Base-by-base conservation (phyloP, 2,329 filamentous ascomycete genomes). In the Pseudohalonectria lignicola region DNA sequence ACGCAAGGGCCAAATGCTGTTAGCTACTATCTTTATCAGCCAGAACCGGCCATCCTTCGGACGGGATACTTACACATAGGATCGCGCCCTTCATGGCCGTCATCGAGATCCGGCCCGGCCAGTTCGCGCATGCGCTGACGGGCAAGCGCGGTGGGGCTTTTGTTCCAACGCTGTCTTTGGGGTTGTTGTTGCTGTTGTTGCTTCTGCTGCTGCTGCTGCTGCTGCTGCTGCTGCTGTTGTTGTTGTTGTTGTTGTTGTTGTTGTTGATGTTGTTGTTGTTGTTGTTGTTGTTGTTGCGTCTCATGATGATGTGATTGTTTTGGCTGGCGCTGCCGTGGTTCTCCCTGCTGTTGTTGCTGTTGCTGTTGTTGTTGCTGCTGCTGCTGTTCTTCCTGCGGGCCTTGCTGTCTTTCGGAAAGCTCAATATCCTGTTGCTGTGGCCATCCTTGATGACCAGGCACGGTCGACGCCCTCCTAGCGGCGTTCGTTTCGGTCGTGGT, bases 81-180 rank as follows among this genome's bases (percentile, higher is more conserved):
- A 36, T 40, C 34, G n/a, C 42, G 19, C 9, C 33, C 31, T 11
- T 43, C 36, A 13, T 43, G 23, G 23, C 23, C 47, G 15, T 49
- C 43, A 7, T 49, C 47, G 3, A 45, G 43, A 4, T 47, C 43
- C 8, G 41, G 40, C 0, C 47, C 51, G 4, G 54, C 54, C 20
- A 57, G 37, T 25, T 52, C 46, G 4, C 49, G 48, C 55, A 57
- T 57, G 5, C 53, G 50, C 18, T 43, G 32, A 11, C 49, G 48
- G 10, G 46, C 44, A 16, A 46, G 31, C 13, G 43, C 45, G 8
- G 41, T 41, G 21, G 4, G 26, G 31, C 17, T 37, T 41, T 21
- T 37, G 23, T 29, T 26, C 28, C 26, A n/a, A 32, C 15, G 30
- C 30, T 32, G 17, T 31, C 8, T 32, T 10, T 11, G 30, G 15